Evolutionary conservation across 345 rosid genomes (phyloP).

Genomic region (Angophora floribunda): DNA sequence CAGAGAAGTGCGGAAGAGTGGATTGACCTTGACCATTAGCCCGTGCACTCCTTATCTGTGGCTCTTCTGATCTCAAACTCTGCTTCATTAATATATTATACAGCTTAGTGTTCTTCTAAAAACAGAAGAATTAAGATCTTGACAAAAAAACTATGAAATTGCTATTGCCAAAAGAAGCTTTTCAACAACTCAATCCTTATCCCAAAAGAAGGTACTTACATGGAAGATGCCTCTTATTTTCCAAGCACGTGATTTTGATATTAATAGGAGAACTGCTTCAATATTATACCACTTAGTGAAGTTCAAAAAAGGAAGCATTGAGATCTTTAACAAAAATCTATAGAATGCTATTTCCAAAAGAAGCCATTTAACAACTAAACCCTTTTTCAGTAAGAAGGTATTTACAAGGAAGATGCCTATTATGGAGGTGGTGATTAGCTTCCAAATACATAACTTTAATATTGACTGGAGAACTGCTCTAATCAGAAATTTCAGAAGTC

Average conservation of each 20-base stretch:
- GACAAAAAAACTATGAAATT: neutral
- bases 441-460: neutral
- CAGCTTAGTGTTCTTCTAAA: neutral
- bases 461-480: neutral
- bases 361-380: neutral
- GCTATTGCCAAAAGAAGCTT: neutral
- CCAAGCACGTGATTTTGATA: neutral
- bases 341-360: neutral
- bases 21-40: neutral
- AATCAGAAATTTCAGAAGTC: neutral
- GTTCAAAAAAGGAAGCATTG: neutral
- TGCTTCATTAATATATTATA: neutral
- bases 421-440: neutral
- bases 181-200: neutral
- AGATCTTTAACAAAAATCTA: neutral
- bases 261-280: neutral
- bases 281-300: neutral
- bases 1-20: neutral
- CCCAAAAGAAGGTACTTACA: neutral
- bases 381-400: neutral
- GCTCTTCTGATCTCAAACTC: neutral
- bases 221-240: neutral
- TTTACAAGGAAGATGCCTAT: neutral
- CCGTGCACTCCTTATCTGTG: neutral
- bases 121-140: neutral